These are phyloP conservation scores for Cadophora malorum DNA, from an alignment of 2,329 filamentous ascomycete species.

Conservation along the genomic window DNA sequence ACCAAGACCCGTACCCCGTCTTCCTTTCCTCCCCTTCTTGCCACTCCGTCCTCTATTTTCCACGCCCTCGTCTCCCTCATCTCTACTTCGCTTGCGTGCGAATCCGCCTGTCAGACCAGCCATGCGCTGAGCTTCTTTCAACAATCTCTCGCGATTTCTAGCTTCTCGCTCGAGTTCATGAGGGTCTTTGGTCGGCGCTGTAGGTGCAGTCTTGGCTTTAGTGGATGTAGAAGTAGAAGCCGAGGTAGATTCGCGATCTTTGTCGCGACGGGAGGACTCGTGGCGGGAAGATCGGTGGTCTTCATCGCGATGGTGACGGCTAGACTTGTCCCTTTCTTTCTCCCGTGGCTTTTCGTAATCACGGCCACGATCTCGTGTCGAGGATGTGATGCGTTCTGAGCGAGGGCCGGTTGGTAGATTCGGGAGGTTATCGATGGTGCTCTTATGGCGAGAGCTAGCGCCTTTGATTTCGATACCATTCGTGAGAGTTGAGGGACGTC, in stretches of 20 bases:
- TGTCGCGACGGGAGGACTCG: conserved; percentile 13
- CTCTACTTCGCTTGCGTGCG: conserved; percentile 52
- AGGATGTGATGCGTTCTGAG: conserved; percentile 42
- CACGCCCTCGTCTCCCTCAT: conserved; percentile 55
- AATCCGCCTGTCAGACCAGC: conserved; percentile 54
- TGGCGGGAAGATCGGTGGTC: conserved; percentile 19
- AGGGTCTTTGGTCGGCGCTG: conserved; percentile 37
- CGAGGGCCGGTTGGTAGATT: conserved; percentile 44
- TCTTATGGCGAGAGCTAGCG: conserved; percentile 39
- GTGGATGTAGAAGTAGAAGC: not conserved
- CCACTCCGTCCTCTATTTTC: conserved; percentile 49
- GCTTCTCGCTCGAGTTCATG: conserved; percentile 74
- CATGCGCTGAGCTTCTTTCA: conserved; percentile 73
- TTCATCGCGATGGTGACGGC: conserved; percentile 7
- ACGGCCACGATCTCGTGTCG: conserved; percentile 53
- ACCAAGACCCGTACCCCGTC: conserved; percentile 33
- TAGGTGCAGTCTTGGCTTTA: conserved; percentile 21
- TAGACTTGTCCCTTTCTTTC: conserved; percentile 32
- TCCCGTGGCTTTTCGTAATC: conserved; percentile 42
- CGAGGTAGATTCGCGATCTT: conserved; percentile 13
- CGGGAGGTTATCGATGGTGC: conserved; percentile 31
- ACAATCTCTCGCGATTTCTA: conserved; percentile 67
- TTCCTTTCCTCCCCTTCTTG: conserved; percentile 55
- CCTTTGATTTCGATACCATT: conserved; percentile 45
- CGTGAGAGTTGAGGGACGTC: conserved; percentile 31